These are phyloP conservation scores for Salix dunnii DNA, from an alignment of 345 rosid genomes.

Conservation along the genomic window DNA sequence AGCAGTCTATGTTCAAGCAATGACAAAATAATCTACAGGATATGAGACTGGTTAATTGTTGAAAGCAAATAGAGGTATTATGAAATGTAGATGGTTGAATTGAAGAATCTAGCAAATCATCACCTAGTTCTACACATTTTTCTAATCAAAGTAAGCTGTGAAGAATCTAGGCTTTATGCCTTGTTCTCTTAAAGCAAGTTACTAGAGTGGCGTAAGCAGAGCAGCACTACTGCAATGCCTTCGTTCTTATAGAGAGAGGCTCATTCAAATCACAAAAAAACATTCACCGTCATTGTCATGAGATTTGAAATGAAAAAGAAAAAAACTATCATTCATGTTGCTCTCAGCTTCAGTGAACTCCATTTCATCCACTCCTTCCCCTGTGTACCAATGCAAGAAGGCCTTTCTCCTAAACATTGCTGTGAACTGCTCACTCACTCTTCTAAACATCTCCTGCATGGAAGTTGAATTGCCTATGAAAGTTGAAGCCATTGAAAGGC, in stretches of 20 bases:
- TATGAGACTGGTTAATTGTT: too few relatives aligned
- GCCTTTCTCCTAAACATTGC: conserved; percentile 29
- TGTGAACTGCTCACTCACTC: conserved; percentile 31
- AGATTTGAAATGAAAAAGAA: neutral
- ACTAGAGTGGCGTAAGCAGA: neutral
- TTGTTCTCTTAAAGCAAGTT: too few relatives aligned
- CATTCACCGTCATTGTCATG: neutral
- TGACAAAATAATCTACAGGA: too few relatives aligned
- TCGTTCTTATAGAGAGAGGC: neutral
- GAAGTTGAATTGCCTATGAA: conserved; percentile 29
- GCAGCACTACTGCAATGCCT: neutral
- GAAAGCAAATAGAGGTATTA: too few relatives aligned
- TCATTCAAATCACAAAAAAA: neutral
- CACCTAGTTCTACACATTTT: too few relatives aligned
- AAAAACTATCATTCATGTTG: conserved; percentile 14
- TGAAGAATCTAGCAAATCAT: too few relatives aligned
- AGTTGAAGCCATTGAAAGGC: conserved; percentile 26
- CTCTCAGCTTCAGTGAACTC: conserved; percentile 29
- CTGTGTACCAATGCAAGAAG: conserved; percentile 31
- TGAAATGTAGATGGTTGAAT: too few relatives aligned
- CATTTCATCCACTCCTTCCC: conserved; percentile 33
- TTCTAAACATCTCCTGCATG: conserved; percentile 29
- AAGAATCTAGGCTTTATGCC: too few relatives aligned
- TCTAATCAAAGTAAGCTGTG: too few relatives aligned
- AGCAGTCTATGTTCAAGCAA: too few relatives aligned